Conservation (phyloP, 2,329 filamentous ascomycete genomes). For the Coniochaeta ligniaria region DNA sequence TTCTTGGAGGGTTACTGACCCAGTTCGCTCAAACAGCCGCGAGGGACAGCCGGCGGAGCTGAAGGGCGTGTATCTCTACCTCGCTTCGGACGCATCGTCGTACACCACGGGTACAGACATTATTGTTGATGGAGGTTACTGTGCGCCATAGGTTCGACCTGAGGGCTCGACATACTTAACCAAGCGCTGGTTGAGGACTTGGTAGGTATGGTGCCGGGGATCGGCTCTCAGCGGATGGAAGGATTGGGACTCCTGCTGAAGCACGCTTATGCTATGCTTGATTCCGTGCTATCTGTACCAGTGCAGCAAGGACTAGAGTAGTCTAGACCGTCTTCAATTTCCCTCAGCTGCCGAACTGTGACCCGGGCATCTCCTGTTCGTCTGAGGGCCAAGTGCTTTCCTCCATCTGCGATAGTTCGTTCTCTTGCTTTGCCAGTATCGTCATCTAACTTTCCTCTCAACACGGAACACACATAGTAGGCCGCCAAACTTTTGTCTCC, state of each 20-base stretch:
- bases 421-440: not conserved
- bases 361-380: too few relatives aligned
- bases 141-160: conserved; percentile 31
- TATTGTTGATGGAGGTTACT: conserved; percentile 70
- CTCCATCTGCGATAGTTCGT: too few relatives aligned
- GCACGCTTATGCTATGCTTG: not conserved
- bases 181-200: not conserved
- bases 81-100: conserved; percentile 74
- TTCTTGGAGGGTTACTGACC: not conserved
- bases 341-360: too few relatives aligned
- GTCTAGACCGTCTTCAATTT: too few relatives aligned
- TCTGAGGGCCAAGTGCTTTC: too few relatives aligned
- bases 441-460: not conserved
- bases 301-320: not conserved
- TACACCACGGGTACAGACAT: conserved; percentile 74
- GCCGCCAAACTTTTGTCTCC: not conserved
- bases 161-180: not conserved
- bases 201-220: not conserved
- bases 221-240: not conserved
- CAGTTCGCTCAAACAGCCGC: conserved; percentile 33
- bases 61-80: conserved; percentile 76
- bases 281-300: not conserved
- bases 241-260: not conserved
- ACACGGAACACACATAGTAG: not conserved
- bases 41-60: conserved; percentile 68